Percentiles rank a stretch among this genome's conserved stretches.
Conservation (phyloP, 805 yeast species). For the Saturnispora galanensis region DNA sequence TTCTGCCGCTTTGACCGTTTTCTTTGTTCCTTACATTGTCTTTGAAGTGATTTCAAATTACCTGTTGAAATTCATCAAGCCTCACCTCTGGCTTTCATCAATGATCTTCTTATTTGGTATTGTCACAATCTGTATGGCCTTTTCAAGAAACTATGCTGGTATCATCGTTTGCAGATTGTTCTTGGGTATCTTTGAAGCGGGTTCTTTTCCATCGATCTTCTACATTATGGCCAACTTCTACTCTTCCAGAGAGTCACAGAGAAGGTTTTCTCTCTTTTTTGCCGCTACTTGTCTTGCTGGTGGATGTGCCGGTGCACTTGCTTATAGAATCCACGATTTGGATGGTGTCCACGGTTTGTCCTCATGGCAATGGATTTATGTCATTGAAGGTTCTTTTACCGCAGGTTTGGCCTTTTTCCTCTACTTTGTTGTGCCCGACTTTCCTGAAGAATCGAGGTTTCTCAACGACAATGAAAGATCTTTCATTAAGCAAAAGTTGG, state of each 20-base stretch:
- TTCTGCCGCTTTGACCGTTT: constrained; percentile 56
- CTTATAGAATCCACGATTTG: constrained; percentile 51
- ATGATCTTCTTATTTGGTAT: constrained; percentile 58
- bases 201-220: constrained; percentile 69
- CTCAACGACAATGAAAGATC: constrained; percentile 41
- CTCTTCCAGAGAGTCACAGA: constrained; percentile 54
- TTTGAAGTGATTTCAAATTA: constrained; percentile 61
- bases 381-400: constrained; percentile 30
- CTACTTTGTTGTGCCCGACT: constrained; percentile 50
- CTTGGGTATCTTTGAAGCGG: constrained; percentile 59
- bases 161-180: constrained; percentile 54
- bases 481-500: constrained; percentile 51
- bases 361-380: constrained; percentile 41
- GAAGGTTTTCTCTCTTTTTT: constrained; percentile 60
- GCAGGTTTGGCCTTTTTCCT: constrained; percentile 26
- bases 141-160: constrained; percentile 47
- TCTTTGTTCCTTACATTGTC: constrained; percentile 59
- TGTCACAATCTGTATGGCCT: constrained; percentile 58
- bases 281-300: constrained; percentile 68
- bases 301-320: constrained; percentile 69
- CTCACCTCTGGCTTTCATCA: constrained; percentile 52
- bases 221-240: constrained; percentile 61
- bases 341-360: constrained; percentile 34
- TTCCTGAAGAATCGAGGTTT: constrained; percentile 60
- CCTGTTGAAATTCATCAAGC: constrained; percentile 45